Conservation (phyloP, 2,329 filamentous ascomycete species). For the Ampelomyces quisqualis region DNA sequence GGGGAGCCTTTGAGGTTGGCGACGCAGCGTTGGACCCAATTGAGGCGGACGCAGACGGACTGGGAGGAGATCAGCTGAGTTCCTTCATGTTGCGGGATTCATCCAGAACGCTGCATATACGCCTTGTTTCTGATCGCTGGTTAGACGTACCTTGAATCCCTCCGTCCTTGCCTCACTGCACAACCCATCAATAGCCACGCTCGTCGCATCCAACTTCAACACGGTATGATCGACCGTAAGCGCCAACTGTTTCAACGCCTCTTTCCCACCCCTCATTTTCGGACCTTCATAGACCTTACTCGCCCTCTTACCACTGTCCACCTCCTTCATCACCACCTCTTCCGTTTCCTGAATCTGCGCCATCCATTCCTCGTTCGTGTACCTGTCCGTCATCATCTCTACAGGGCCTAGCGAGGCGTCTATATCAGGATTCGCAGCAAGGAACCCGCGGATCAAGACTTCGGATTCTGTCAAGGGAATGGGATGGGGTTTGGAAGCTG, state of each 20-base stretch:
- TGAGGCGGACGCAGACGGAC: slow-evolving; percentile 60
- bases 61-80: slow-evolving; percentile 22
- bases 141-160: slow-evolving; percentile 46
- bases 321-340: slow-evolving; percentile 29
- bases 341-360: slow-evolving; percentile 44
- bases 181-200: slow-evolving; percentile 53
- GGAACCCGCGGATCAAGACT: slow-evolving; percentile 35
- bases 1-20: slow-evolving; percentile 50
- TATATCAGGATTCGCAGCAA: slow-evolving; percentile 37
- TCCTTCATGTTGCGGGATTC: not conserved
- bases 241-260: slow-evolving; percentile 33
- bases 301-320: slow-evolving; percentile 30
- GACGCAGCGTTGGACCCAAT: slow-evolving; percentile 54
- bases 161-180: slow-evolving; percentile 56
- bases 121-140: not conserved
- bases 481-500: slow-evolving; percentile 22
- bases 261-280: slow-evolving; percentile 26
- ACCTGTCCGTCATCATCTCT: slow-evolving; percentile 45
- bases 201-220: slow-evolving; percentile 52
- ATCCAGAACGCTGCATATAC: not conserved
- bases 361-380: slow-evolving; percentile 50
- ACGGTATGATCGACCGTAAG: slow-evolving; percentile 53
- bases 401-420: slow-evolving; percentile 31
- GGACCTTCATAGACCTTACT: slow-evolving; percentile 32
- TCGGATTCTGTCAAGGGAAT: slow-evolving; percentile 37